A percentile compares a stretch with the other conserved stretches of the same genome.
Evolutionary conservation across 2,329 filamentous ascomycete species (phyloP).

Genomic region (Colletotrichum sp.): DNA sequence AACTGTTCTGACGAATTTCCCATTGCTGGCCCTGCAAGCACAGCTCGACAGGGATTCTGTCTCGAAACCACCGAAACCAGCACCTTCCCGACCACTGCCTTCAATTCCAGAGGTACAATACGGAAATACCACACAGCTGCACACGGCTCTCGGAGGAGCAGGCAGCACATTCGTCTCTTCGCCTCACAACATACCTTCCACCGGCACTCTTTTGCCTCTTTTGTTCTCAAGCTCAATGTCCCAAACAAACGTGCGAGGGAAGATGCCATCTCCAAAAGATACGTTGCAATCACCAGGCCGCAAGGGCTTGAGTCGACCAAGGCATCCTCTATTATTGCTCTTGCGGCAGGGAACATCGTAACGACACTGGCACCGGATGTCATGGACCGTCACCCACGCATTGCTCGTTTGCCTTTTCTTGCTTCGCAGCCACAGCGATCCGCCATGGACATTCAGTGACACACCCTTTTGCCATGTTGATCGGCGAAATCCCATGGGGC

Average conservation of each 20-base stretch:
- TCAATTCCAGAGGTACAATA: neutral
- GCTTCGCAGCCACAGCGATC: neutral
- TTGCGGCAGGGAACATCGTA: neutral
- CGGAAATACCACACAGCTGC: neutral
- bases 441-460: neutral
- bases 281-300: neutral
- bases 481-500: conserved; percentile 5
- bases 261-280: neutral
- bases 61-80: conserved; percentile 12
- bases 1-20: neutral
- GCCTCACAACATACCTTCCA: neutral
- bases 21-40: neutral
- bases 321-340: neutral
- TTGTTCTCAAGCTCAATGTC: neutral
- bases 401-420: neutral
- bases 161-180: neutral
- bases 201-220: neutral
- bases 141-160: neutral
- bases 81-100: neutral
- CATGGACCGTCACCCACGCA: neutral
- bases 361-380: neutral
- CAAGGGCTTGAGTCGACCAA: neutral
- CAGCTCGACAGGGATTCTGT: neutral
- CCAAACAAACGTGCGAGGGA: neutral
- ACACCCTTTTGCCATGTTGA: conserved; percentile 1